These are phyloP conservation scores for Eimeria acervulina DNA, from an alignment of 169 alveolate species.

Conservation along the genomic window DNA sequence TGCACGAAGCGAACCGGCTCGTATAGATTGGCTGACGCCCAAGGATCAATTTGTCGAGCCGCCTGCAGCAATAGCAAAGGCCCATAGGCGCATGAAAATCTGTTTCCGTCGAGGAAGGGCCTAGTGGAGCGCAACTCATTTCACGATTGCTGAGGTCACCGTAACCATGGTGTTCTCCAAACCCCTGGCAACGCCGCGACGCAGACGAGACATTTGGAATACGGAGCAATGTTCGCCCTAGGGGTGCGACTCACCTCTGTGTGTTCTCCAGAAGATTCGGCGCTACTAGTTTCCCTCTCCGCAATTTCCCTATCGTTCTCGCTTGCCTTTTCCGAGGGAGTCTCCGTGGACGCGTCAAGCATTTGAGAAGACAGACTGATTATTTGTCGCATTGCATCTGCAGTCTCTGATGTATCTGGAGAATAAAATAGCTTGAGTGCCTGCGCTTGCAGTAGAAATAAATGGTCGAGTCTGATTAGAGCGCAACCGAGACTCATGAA, in stretches of 20 bases:
- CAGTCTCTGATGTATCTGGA: slow-evolving; percentile 65
- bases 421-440: slow-evolving; percentile 33
- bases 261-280: not conserved
- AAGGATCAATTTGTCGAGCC: not conserved
- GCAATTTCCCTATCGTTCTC: not conserved
- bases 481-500: not conserved
- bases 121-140: not conserved
- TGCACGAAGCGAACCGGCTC: slow-evolving; percentile 51
- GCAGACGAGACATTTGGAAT: not conserved
- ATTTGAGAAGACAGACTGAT: slow-evolving; percentile 22
- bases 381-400: slow-evolving; percentile 52
- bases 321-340: not conserved
- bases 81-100: not conserved
- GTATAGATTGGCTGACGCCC: slow-evolving; percentile 63
- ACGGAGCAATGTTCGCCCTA: too few species aligned
- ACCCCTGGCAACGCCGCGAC: not conserved
- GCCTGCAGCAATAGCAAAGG: not conserved
- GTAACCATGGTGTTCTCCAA: not conserved
- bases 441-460: slow-evolving; percentile 61
- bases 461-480: slow-evolving; percentile 19
- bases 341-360: not conserved
- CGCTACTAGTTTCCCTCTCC: not conserved
- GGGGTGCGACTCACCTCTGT: not conserved
- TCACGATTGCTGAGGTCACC: not conserved
- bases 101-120: not conserved